Conservation (phyloP, 805 yeast genomes). For the Zygoascus biomembranicola region DNA sequence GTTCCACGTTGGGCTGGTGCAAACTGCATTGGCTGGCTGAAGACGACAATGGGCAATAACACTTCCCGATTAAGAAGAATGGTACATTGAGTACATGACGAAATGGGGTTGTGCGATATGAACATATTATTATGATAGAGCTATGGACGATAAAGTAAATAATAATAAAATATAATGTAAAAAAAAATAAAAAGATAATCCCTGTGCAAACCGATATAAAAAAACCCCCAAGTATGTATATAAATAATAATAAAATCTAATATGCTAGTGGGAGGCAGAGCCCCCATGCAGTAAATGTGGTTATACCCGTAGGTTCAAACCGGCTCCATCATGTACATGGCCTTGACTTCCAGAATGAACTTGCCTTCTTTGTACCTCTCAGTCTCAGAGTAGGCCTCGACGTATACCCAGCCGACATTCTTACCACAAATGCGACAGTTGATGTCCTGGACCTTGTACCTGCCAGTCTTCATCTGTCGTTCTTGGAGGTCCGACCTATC, state of each 20-base stretch:
- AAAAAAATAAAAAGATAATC: not conserved
- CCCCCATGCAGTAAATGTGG: not conserved
- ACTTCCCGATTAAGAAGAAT: not conserved
- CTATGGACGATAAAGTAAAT: not conserved
- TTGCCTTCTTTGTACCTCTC: conserved; percentile 57
- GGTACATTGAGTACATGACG: not conserved
- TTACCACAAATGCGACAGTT: conserved; percentile 46
- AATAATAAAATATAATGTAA: not conserved
- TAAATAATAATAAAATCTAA: not conserved
- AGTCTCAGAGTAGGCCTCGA: conserved; percentile 36
- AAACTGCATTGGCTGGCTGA: no score
- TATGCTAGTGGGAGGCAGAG: not conserved
- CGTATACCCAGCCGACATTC: conserved; percentile 57
- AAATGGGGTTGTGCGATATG: not conserved
- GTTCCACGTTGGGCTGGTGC: no score
- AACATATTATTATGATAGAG: not conserved
- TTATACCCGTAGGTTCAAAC: not conserved
- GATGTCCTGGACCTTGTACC: conserved; percentile 48
- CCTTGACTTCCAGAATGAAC: conserved; percentile 42
- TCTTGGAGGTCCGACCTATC: conserved; percentile 31
- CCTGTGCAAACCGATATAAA: not conserved
- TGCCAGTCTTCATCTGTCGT: conserved; percentile 52
- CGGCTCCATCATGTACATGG: conserved; percentile 8
- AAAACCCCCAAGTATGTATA: not conserved
- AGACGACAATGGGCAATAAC: not conserved